phyloP scores from a whole-genome alignment of 768 basidiomycete species.

The Clitopilus hobsonii region DNA sequence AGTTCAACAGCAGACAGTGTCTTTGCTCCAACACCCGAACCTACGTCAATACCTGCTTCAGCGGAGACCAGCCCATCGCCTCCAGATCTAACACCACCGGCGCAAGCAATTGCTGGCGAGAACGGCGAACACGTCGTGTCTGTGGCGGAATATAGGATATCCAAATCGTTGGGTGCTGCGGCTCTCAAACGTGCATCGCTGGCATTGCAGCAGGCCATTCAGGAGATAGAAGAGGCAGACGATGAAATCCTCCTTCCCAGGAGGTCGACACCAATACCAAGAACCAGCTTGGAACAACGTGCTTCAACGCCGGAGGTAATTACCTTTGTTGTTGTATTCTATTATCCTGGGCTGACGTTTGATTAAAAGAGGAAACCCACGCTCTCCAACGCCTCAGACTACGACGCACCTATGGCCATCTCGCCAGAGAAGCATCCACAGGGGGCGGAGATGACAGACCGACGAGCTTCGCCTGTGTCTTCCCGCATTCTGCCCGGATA shows the following conservation, averaged over 20 bases:
- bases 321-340: constrained; percentile 18
- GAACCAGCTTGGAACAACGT: constrained; percentile 29
- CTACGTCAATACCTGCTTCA: constrained; percentile 29
- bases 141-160: constrained; percentile 39
- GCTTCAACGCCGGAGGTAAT: constrained; percentile 17
- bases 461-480: constrained; percentile 58
- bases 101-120: constrained; percentile 31
- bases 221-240: constrained; percentile 70
- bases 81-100: constrained; percentile 36
- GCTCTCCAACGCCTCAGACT: constrained; percentile 34
- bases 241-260: constrained; percentile 76
- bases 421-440: constrained; percentile 55
- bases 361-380: constrained; percentile 25
- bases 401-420: constrained; percentile 67
- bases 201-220: constrained; percentile 72
- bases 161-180: constrained; percentile 46
- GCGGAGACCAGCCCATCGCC: constrained; percentile 36
- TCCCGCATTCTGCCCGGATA: constrained; percentile 72
- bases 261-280: constrained; percentile 49
- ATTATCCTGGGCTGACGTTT: constrained; percentile 5
- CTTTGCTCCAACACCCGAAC: constrained; percentile 55
- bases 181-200: constrained; percentile 62
- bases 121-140: constrained; percentile 32
- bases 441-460: constrained; percentile 37
- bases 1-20: constrained; percentile 43